Evolutionary conservation across 1,284 basidiomycete species (phyloP).

Genomic region (Pascua sp.): DNA sequence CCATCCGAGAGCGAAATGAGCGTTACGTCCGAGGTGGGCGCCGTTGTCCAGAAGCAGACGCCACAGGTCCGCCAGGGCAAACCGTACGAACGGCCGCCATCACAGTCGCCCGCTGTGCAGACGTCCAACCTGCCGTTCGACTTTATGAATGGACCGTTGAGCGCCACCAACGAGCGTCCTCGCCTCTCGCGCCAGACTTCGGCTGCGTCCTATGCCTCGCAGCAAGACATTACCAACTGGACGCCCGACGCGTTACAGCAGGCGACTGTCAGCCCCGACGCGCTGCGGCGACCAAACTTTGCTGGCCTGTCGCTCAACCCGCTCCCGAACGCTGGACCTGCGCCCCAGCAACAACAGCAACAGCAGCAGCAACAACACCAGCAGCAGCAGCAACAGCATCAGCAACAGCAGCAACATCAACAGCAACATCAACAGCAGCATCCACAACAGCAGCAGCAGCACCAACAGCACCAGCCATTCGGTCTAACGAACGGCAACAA

Average conservation of each 20-base stretch:
- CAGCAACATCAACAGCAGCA: slow-evolving; percentile 8
- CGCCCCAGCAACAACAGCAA: slow-evolving; percentile 11
- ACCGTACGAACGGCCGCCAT: slow-evolving; percentile 42
- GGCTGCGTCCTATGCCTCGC: slow-evolving; percentile 23
- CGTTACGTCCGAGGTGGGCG: slow-evolving; percentile 42
- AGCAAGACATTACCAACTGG: slow-evolving; percentile 18
- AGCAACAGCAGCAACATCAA: slow-evolving; percentile 10
- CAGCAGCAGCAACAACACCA: not conserved
- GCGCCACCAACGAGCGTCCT: slow-evolving; percentile 13
- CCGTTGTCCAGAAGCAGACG: slow-evolving; percentile 40
- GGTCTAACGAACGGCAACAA: not conserved
- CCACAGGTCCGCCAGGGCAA: slow-evolving; percentile 35
- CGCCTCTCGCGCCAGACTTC: slow-evolving; percentile 29
- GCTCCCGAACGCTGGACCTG: slow-evolving; percentile 14
- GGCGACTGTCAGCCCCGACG: slow-evolving; percentile 37
- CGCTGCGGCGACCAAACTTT: slow-evolving; percentile 37
- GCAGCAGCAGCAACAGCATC: slow-evolving; percentile 12
- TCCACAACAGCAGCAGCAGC: not conserved
- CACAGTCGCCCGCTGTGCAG: slow-evolving; percentile 29
- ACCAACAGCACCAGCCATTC: no score
- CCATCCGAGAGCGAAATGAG: slow-evolving; percentile 41
- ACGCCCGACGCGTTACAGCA: slow-evolving; percentile 15
- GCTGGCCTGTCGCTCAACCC: slow-evolving; percentile 9
- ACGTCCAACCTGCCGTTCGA: slow-evolving; percentile 26
- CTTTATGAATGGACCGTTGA: slow-evolving; percentile 9